Base-by-base conservation (phyloP, 1,139 yeast genomes). In the Suhomyces maxii region DNA sequence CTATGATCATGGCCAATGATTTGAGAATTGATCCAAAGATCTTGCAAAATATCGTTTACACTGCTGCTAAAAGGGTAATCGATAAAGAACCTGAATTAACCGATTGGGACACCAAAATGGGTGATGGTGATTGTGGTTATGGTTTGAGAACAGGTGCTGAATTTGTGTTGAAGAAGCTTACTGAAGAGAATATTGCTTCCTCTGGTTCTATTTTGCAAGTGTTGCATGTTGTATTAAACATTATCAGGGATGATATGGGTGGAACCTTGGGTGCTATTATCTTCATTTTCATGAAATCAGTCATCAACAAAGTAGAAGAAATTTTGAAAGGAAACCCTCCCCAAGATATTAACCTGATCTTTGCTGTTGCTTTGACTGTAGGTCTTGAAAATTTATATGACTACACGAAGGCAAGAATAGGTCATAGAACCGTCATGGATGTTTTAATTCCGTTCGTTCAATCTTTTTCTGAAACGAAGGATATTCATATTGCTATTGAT, bases 51-150 rank as follows among this genome's bases (percentile, higher is more conserved):
- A 60, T 67, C 5, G 57, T 77, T 42, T 59, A 60, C 23, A 60
- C 63, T 14, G 80, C 73, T 1, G 67, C 76, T 13, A 55, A 65
- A 13, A 67, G 64, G 25, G 65, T 76, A 34, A 69, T 76, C 41
- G 63, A 61, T 9, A 67, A 60, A 37, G 82, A 77, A 52, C 80
- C 80, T 1, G 66, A 69, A 23, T 63, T 77, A 42, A 77, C 82
- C 8, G 70, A 67, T 42, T 77, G 77, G 72, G 81, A 77, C 52
- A 77, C 80, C 9, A 67, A 66, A 42, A 73, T 76, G 65, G 82
- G 82, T 12, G 82, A 77, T 53, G 82, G 82, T 26, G 82, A 77
- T 52, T 77, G 82, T 56, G 82, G 82, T 8, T 72, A 71, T 46
- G 76, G 78, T 35, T 61, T 77, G 37, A 72, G 69, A 47, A 58